These are phyloP conservation scores for Backusella morwellensis DNA, from an alignment of 192 early-diverging fungal genomes.

Conservation along the genomic window DNA sequence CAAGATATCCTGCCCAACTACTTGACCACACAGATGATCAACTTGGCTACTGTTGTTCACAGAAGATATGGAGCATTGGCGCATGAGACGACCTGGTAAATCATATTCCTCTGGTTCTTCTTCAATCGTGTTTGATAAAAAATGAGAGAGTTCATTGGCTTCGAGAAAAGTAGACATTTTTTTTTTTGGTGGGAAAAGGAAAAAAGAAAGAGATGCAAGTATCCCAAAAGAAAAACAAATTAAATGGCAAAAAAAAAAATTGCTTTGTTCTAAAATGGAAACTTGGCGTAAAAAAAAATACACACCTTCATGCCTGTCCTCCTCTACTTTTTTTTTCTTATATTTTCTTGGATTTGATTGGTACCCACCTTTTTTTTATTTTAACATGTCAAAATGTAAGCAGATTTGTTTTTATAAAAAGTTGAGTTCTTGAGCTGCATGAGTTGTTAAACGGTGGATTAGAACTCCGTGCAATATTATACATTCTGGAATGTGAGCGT, in stretches of 20 bases:
- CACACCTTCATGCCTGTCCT: background rate
- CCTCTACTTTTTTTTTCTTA: background rate
- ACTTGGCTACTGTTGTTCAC: background rate
- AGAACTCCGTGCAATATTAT: background rate
- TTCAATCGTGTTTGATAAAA: background rate
- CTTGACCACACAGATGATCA: constrained; percentile 13
- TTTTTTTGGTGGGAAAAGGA: background rate
- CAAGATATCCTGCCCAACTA: constrained; percentile 22
- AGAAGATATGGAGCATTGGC: background rate
- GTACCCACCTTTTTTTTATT: background rate
- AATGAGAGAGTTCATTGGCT: background rate
- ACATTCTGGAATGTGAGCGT: constrained; percentile 6
- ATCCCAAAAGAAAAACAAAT: background rate
- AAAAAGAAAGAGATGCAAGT: background rate
- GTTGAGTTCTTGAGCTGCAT: background rate
- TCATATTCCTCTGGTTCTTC: constrained; percentile 1
- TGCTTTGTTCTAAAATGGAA: background rate
- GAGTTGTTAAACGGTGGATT: background rate
- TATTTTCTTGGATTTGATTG: background rate
- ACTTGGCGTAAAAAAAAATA: constrained; percentile 7
- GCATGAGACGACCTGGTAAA: background rate
- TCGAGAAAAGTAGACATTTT: constrained; percentile 10
- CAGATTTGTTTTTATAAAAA: background rate
- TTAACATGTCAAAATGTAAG: background rate
- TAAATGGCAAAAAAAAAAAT: background rate